Conservation (phyloP, 2,329 filamentous ascomycete genomes). For the Neonectria coccinea region DNA sequence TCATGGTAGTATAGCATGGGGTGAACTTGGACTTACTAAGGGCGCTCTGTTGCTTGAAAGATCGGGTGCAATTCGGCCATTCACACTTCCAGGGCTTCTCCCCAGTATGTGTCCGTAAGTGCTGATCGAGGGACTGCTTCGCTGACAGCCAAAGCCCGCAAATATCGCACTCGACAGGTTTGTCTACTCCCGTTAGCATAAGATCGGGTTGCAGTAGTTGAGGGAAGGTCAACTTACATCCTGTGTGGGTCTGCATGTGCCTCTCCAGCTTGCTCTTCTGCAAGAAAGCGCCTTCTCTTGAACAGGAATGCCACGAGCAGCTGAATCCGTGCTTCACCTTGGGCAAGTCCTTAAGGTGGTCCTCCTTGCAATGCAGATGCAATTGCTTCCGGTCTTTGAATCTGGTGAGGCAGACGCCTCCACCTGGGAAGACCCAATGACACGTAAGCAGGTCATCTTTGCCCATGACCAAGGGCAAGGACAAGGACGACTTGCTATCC, state of each 20-base stretch:
- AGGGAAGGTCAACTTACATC: slow-evolving; percentile 59
- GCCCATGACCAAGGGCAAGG: slow-evolving; percentile 23
- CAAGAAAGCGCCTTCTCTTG: slow-evolving; percentile 65
- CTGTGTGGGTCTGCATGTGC: slow-evolving; percentile 74
- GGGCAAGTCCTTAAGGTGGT: slow-evolving; percentile 60
- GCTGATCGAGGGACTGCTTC: slow-evolving; percentile 75
- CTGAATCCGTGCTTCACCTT: slow-evolving; percentile 60
- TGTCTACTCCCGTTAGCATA: slow-evolving; percentile 57
- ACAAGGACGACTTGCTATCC: not conserved
- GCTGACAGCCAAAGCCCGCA: slow-evolving; percentile 73
- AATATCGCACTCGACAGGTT: slow-evolving; percentile 67
- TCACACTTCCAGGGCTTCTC: slow-evolving; percentile 71
- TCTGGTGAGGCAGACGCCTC: slow-evolving; percentile 47
- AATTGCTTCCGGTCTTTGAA: slow-evolving; percentile 62
- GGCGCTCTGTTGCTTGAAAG: slow-evolving; percentile 75
- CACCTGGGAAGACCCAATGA: slow-evolving; percentile 47
- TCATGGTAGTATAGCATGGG: not conserved
- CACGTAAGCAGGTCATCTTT: slow-evolving; percentile 48
- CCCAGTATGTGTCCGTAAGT: slow-evolving; percentile 74
- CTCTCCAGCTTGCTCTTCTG: slow-evolving; percentile 73
- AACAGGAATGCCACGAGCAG: slow-evolving; percentile 70
- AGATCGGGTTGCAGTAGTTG: slow-evolving; percentile 14
- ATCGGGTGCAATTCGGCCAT: slow-evolving; percentile 22
- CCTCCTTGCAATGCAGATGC: slow-evolving; percentile 65
- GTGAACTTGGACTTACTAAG: slow-evolving; percentile 65